Evolutionary conservation across 2,329 filamentous ascomycete species (phyloP).

Genomic region (Byssothecium circinans): DNA sequence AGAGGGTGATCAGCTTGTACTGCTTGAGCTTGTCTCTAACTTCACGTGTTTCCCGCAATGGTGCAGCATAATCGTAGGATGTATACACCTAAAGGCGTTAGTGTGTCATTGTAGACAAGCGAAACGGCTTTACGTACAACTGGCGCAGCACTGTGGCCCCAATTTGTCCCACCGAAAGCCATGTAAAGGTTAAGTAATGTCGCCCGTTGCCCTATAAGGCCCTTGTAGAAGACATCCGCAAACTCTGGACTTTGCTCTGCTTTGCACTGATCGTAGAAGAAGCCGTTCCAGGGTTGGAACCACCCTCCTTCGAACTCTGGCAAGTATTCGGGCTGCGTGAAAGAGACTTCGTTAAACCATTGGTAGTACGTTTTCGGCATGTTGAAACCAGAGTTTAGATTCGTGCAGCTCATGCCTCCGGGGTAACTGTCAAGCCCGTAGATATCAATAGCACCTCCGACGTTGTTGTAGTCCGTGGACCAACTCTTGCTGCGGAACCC

Average conservation of each 20-base stretch:
- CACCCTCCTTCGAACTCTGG: conserved; percentile 59
- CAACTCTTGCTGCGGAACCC: conserved; percentile 53
- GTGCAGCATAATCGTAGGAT: conserved; percentile 52
- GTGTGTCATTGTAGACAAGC: too few species aligned
- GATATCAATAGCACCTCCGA: conserved; percentile 57
- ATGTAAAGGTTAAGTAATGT: conserved; percentile 57
- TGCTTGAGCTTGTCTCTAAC: conserved; percentile 57
- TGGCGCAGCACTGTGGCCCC: conserved; percentile 52
- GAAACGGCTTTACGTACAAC: too few species aligned
- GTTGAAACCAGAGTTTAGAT: conserved; percentile 53
- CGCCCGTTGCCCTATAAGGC: conserved; percentile 55
- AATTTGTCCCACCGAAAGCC: conserved; percentile 59
- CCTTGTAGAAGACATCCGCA: conserved; percentile 60
- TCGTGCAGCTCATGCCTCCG: conserved; percentile 54
- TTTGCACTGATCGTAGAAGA: conserved; percentile 55
- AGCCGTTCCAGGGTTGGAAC: conserved; percentile 57
- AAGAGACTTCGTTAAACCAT: conserved; percentile 60
- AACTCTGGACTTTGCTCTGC: conserved; percentile 52
- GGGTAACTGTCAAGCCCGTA: conserved; percentile 54
- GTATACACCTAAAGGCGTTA: too few species aligned
- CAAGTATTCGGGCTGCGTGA: conserved; percentile 56
- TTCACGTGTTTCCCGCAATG: conserved; percentile 57
- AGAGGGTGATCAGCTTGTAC: conserved; percentile 58
- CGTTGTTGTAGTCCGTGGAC: conserved; percentile 59
- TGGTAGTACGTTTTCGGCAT: conserved; percentile 58